Base-by-base conservation (phyloP, 208 protist species). In the Leishmania martiniquensis region DNA sequence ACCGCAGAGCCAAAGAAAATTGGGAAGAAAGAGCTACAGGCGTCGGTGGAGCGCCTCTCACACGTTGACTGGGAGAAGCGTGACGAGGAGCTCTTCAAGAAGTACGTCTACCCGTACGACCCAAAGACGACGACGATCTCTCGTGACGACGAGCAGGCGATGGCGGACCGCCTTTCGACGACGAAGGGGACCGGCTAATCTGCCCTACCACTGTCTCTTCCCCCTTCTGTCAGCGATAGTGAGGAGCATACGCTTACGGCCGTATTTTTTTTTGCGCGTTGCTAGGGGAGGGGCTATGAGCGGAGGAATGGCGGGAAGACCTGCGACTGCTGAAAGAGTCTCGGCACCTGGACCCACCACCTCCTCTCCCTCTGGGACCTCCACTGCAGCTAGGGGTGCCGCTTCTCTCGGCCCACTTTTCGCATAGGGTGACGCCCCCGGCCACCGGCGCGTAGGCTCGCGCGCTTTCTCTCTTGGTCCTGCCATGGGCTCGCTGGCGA, bases 101-200 rank as follows among this genome's bases (percentile, higher is more conserved):
- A 97, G 87, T 85, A 94, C 72, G 91, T 97, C 37, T 95, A 94
- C 59, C 91, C 91, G n/a, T 86, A 93, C 77, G 93, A 95, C 75
- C 91, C 91, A 4, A 93, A 91, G 84, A 84, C 69, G 47, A 81
- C 75, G 4, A 94, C 78, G 52, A 95, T 97, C n/a, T 88, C 85
- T 13, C 82, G 60, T 34, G 63, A 72, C 5, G 85, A 92, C 15
- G 83, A 91, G 74, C 80, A 90, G 52, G 89, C 84, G 34, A 94
- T 94, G 89, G 93, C 91, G 57, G 84, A 91, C 45, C 91, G 93
- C 52, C 87, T 97, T 17, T 95, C 89, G 17, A 95, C 90, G 32
- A 92, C 78, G 39, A 89, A 87, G 52, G 82, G 82, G 39, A 2
- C 72, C 4, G 72, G 42, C 34, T 76, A 57, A 60, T 20, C 42